Evolutionary conservation across 2,329 filamentous ascomycete genomes (phyloP).

Genomic region (Talaromyces sp.): DNA sequence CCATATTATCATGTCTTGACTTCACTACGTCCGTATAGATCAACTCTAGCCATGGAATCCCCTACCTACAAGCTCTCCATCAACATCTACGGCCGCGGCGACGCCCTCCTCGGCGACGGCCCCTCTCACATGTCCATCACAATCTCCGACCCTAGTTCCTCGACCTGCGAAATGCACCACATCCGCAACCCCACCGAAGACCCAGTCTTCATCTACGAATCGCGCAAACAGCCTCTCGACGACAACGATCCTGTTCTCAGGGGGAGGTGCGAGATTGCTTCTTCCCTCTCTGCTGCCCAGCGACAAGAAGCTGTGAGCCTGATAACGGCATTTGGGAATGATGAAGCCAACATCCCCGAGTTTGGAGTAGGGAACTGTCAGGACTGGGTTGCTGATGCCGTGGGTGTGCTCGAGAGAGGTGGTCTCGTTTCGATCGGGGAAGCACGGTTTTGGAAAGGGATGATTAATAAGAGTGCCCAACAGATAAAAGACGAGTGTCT

Average conservation of each 20-base stretch:
- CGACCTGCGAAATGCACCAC: slow-evolving; percentile 24
- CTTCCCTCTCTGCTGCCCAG: slow-evolving; percentile 13
- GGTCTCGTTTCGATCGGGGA: slow-evolving; percentile 16
- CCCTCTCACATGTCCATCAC: slow-evolving; percentile 24
- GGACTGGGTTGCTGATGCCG: slow-evolving; percentile 20
- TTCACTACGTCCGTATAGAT: no score
- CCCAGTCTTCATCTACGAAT: slow-evolving; percentile 22
- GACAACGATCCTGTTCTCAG: slow-evolving; percentile 19
- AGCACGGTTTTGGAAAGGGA: slow-evolving; percentile 20
- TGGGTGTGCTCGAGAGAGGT: slow-evolving; percentile 11
- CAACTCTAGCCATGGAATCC: not conserved
- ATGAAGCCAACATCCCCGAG: slow-evolving; percentile 21
- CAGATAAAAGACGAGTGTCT: slow-evolving; percentile 19
- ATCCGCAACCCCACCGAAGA: slow-evolving; percentile 22
- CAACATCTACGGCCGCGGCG: slow-evolving; percentile 25
- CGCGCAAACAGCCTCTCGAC: slow-evolving; percentile 21
- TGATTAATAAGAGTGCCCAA: slow-evolving; percentile 21
- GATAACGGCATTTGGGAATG: slow-evolving; percentile 18
- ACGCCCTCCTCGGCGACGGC: slow-evolving; percentile 21
- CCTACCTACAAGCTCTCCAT: slow-evolving; percentile 19
- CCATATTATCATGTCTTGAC: no score
- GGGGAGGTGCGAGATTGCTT: slow-evolving; percentile 22
- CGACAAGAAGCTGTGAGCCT: slow-evolving; percentile 4
- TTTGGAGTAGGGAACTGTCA: slow-evolving; percentile 20
- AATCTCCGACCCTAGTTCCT: slow-evolving; percentile 21